Conservation (phyloP, 805 yeast species). For the Lachancea sp. region DNA sequence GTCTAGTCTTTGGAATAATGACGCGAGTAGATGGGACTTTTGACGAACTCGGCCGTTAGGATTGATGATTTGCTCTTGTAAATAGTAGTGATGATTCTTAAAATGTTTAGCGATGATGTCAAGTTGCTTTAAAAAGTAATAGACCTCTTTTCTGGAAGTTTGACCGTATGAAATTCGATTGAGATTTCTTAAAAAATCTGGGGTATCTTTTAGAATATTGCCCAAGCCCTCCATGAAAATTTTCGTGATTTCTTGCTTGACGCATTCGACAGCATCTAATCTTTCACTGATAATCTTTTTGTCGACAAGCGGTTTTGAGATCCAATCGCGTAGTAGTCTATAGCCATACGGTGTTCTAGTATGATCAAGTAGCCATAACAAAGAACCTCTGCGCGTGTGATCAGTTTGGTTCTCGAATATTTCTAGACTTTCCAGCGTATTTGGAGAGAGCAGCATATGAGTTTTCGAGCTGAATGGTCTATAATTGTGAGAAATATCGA, state of each 20-base stretch:
- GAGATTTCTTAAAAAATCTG: conserved; percentile 56
- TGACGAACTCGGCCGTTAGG: conserved; percentile 13
- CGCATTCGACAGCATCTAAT: conserved; percentile 50
- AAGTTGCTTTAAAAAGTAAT: conserved; percentile 44
- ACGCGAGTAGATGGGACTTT: conserved; percentile 34
- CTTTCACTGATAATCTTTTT: conserved; percentile 52
- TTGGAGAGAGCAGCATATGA: conserved; percentile 53
- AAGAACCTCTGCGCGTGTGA: conserved; percentile 52
- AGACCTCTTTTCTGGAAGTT: conserved; percentile 55
- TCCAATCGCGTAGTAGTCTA: conserved; percentile 64
- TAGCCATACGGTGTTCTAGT: conserved; percentile 75
- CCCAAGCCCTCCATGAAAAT: conserved; percentile 36
- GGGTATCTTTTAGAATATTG: conserved; percentile 31
- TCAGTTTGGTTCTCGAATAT: conserved; percentile 63
- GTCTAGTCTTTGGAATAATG: conserved; percentile 36
- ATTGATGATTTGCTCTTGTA: conserved; percentile 23
- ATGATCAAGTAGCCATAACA: conserved; percentile 74
- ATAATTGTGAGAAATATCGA: conserved; percentile 47
- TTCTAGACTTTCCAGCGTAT: conserved; percentile 66
- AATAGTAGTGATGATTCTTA: conserved; percentile 24
- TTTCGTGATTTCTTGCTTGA: conserved; percentile 35
- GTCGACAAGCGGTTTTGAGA: conserved; percentile 60
- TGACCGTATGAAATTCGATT: conserved; percentile 55
- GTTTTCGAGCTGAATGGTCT: conserved; percentile 38
- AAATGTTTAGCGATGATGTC: conserved; percentile 34